These are phyloP conservation scores for Ustilago crameri DNA, from an alignment of 1,284 basidiomycete genomes.

Conservation along the genomic window DNA sequence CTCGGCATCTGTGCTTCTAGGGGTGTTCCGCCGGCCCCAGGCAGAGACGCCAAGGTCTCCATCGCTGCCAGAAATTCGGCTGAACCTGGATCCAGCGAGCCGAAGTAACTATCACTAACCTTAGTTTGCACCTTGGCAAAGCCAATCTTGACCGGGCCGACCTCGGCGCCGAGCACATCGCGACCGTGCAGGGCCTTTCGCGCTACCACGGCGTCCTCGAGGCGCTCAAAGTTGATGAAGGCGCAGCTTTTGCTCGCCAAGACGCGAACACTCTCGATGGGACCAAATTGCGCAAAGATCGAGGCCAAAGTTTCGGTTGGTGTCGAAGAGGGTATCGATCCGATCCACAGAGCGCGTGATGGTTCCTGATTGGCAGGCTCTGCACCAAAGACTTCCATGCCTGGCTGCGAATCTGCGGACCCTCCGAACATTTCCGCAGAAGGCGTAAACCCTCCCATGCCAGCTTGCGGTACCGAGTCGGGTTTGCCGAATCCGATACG, in stretches of 20 bases:
- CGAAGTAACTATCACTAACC: conserved; percentile 21
- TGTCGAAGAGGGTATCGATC: conserved; percentile 54
- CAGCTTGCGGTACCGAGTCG: conserved; percentile 76
- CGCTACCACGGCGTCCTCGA: conserved; percentile 94
- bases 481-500: conserved; percentile 98
- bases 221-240: conserved; percentile 93
- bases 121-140: conserved; percentile 86
- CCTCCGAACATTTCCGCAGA: conserved; percentile 5
- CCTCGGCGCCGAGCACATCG: conserved; percentile 92
- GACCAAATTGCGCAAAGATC: conserved; percentile 91
- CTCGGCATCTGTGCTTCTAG: conserved; percentile 90
- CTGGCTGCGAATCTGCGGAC: conserved; percentile 6
- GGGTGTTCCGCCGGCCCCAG: conserved; percentile 85
- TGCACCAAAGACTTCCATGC: conserved; percentile 17
- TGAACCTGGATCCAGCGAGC: conserved; percentile 29
- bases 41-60: conserved; percentile 45
- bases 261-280: conserved; percentile 94
- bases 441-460: conserved; percentile 26
- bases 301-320: conserved; percentile 75
- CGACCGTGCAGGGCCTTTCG: conserved; percentile 93
- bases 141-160: conserved; percentile 93
- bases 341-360: conserved; percentile 61
- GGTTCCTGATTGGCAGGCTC: conserved; percentile 40
- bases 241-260: conserved; percentile 97
- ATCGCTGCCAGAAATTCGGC: conserved; percentile 46